Conservation (phyloP, 139 green algal species). For the Chlamydomonas incerta region DNA sequence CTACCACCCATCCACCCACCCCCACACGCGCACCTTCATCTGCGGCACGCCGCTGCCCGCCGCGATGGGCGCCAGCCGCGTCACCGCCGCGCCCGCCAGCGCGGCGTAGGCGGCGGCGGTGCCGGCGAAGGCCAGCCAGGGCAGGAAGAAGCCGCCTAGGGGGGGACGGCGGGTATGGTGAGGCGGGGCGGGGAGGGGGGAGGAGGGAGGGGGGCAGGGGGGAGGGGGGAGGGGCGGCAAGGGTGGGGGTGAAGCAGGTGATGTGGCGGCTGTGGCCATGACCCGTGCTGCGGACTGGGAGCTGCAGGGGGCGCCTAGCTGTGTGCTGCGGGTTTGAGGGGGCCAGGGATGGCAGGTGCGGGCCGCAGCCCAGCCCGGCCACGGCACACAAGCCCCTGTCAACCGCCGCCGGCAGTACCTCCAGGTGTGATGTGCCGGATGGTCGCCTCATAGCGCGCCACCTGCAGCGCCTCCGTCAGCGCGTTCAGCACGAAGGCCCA, state of each 20-base stretch:
- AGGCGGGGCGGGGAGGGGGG: conserved; percentile 44
- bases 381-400: too few relatives aligned
- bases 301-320: too few relatives aligned
- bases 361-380: too few relatives aligned
- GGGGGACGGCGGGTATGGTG: too few relatives aligned
- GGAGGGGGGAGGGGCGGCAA: background rate
- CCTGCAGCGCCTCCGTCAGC: background rate
- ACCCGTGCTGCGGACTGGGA: too few relatives aligned
- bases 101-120: background rate
- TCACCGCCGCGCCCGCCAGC: background rate
- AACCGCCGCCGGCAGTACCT: background rate
- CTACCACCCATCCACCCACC: too few relatives aligned
- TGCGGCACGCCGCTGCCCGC: background rate
- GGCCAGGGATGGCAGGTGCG: too few relatives aligned
- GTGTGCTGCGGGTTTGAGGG: too few relatives aligned
- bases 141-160: conserved; percentile 47
- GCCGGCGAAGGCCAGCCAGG: background rate
- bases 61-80: background rate
- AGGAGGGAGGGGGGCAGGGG: background rate
- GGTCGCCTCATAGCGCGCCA: background rate
- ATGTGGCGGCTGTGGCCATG: too few relatives aligned
- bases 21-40: background rate
- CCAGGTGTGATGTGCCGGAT: background rate
- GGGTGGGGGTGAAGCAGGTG: too few relatives aligned
- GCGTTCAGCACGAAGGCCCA: background rate